These are phyloP conservation scores for Plectosphaerella sp. DNA, from an alignment of 2,329 filamentous ascomycete species.

Conservation along the genomic window DNA sequence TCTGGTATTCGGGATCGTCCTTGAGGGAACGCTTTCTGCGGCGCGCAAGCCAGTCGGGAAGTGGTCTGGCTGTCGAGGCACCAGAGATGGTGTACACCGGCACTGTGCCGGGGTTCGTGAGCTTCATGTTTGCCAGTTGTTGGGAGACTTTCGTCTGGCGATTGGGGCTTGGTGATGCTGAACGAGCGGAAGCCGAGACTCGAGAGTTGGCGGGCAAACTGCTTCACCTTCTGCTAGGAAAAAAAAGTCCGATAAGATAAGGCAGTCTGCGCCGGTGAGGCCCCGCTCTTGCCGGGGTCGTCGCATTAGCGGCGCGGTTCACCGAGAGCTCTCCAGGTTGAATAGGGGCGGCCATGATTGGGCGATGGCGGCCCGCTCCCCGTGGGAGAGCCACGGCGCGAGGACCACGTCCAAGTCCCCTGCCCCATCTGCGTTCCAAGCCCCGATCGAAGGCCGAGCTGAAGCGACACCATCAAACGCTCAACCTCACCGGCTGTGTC, in stretches of 20 bases:
- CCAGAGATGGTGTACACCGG: slow-evolving; percentile 95
- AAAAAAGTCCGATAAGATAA: slow-evolving; percentile 15
- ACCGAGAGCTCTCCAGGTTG: slow-evolving; percentile 6
- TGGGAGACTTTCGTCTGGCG: neutral
- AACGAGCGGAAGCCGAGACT: neutral
- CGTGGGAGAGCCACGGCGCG: too few species aligned
- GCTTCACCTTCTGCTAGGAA: slow-evolving; percentile 2
- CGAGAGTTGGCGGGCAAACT: neutral
- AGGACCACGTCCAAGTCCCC: too few species aligned
- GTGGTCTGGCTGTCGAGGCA: slow-evolving; percentile 76
- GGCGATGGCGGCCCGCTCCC: too few species aligned
- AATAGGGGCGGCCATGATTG: too few species aligned
- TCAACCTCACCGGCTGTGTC: too few species aligned
- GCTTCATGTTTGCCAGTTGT: slow-evolving; percentile 57
- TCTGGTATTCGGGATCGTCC: slow-evolving; percentile 87
- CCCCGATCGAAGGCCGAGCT: too few species aligned
- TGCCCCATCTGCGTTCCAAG: too few species aligned
- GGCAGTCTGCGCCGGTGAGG: slow-evolving; percentile 13
- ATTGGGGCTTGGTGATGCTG: neutral
- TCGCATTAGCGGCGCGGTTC: slow-evolving; percentile 11
- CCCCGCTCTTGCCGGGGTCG: slow-evolving; percentile 4
- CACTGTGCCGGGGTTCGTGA: slow-evolving; percentile 76
- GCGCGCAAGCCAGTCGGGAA: slow-evolving; percentile 93
- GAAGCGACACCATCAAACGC: too few species aligned
- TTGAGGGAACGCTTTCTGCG: slow-evolving; percentile 89